Percentiles rank a stretch among this genome's conserved stretches.
Evolutionary conservation across 352 stramenopile genomes (phyloP).

Genomic region (Peronospora farinosa): DNA sequence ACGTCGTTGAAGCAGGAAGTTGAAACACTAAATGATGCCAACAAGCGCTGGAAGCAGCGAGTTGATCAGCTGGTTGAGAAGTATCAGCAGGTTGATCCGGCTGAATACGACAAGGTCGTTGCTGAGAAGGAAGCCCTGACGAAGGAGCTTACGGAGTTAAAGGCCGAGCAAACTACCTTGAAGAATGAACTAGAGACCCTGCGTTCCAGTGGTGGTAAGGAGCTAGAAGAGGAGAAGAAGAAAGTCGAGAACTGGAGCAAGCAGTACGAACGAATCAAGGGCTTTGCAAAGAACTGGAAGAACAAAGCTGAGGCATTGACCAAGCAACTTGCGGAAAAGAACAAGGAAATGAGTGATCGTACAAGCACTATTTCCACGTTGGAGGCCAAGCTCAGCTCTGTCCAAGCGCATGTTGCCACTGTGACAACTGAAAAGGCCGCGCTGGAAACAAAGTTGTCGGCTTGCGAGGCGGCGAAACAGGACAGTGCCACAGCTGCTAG

Average conservation of each 20-base stretch:
- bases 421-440: constrained; percentile 36
- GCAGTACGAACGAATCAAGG: constrained; percentile 76
- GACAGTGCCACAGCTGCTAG: constrained; percentile 28
- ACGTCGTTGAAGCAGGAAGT: constrained; percentile 60
- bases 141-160: constrained; percentile 41
- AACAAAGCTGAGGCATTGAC: constrained; percentile 58
- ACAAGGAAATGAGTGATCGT: constrained; percentile 55
- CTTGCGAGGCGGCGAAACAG: constrained; percentile 36
- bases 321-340: constrained; percentile 64
- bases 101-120: constrained; percentile 62
- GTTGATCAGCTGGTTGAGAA: constrained; percentile 82
- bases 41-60: constrained; percentile 71
- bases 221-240: constrained; percentile 54
- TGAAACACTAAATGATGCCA: constrained; percentile 46
- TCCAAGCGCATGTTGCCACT: constrained; percentile 26
- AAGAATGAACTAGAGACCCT: constrained; percentile 46
- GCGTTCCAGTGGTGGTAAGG: constrained; percentile 39
- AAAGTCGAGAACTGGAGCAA: constrained; percentile 66
- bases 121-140: constrained; percentile 47
- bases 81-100: constrained; percentile 74
- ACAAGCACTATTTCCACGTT: constrained; percentile 27
- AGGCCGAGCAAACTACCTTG: constrained; percentile 34
- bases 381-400: constrained; percentile 36
- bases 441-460: constrained; percentile 39
- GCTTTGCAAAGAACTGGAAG: constrained; percentile 82